Conservation (phyloP, 108 stramenopile genomes). For the Schizochytrium sp. region DNA sequence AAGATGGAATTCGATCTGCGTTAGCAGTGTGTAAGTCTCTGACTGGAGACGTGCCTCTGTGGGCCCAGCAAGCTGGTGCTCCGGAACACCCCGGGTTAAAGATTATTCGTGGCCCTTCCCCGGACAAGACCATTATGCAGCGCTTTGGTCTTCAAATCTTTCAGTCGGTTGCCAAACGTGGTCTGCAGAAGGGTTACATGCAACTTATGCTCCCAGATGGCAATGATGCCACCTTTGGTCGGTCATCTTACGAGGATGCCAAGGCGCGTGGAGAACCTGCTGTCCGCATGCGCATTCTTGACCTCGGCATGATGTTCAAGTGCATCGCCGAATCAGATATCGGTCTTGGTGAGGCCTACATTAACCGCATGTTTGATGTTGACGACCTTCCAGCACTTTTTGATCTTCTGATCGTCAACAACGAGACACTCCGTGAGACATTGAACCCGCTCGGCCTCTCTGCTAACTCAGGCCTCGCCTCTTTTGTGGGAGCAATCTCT, state of each 20-base stretch:
- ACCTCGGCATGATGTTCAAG: not conserved
- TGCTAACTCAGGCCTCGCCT: constrained; percentile 4
- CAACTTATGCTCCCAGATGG: constrained; percentile 61
- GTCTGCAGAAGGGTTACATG: constrained; percentile 57
- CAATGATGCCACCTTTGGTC: constrained; percentile 30
- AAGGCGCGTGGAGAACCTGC: not conserved
- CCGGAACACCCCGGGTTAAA: constrained; percentile 15
- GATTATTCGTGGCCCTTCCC: not conserved
- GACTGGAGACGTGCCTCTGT: constrained; percentile 79
- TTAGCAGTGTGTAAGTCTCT: constrained; percentile 83
- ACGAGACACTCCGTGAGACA: constrained; percentile 73
- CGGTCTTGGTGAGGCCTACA: constrained; percentile 64
- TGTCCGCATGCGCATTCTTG: constrained; percentile 12
- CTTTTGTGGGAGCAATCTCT: not conserved
- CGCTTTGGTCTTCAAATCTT: constrained; percentile 17
- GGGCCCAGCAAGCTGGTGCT: constrained; percentile 67
- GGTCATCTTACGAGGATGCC: not conserved
- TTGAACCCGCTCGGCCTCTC: constrained; percentile 48
- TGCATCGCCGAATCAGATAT: constrained; percentile 58
- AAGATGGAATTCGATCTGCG: constrained; percentile 90
- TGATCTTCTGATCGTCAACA: constrained; percentile 86
- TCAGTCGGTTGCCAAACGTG: not conserved
- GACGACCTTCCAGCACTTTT: constrained; percentile 85
- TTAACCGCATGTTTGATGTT: constrained; percentile 45
- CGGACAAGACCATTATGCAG: not conserved